Base-by-base conservation (phyloP, 441 rosid genomes). In the Adansonia rubrostipa region DNA sequence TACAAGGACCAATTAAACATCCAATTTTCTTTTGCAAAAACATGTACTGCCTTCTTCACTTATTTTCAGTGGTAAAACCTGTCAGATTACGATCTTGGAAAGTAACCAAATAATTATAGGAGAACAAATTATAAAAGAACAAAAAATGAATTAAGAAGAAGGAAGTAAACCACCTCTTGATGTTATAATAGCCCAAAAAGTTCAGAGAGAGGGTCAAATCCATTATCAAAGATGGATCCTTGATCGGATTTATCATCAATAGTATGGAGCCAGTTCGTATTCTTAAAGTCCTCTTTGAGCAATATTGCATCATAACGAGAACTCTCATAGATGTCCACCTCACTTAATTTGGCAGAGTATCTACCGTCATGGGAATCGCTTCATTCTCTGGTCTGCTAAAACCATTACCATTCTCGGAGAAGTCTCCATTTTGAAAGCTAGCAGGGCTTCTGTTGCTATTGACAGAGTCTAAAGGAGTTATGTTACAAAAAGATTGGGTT, bases 181-280 rank as follows among this genome's bases (percentile, higher is more conserved):
- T 76, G 88, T 80, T 85, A 96, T 85, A 89, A 86, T 45, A 84
- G 89, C 33, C 84, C 89, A 47, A 96, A 94, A 5, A 98, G 98
- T 82, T 96, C 99, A 1, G 99, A 98, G 76, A 92, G 90, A 47
- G 87, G 65, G 88, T 91, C 99, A 22, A 92, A 88, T 62, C 98
- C 99, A n/a, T 87, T 85, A 68, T 92, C 99, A 61, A 93, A 96
- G 77, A 90, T 76, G 13, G 84, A 62, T 20, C 87, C 91, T 64
- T 80, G 87, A 77, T 90, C 94, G 0, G 91, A 92, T 85, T 91
- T 88, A 75, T 92, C 99, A 62, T 96, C 99, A 0, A 91, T 78
- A 40, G 97, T 87, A 77, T 92, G 99, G 78, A 96, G 86, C 99
- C 98, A 96, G 84, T 87, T 92, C 62, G 90, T 92, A 91, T 92